These are phyloP conservation scores for Wickerhamiella shivajii DNA, from an alignment of 805 yeast genomes.

Conservation along the genomic window DNA sequence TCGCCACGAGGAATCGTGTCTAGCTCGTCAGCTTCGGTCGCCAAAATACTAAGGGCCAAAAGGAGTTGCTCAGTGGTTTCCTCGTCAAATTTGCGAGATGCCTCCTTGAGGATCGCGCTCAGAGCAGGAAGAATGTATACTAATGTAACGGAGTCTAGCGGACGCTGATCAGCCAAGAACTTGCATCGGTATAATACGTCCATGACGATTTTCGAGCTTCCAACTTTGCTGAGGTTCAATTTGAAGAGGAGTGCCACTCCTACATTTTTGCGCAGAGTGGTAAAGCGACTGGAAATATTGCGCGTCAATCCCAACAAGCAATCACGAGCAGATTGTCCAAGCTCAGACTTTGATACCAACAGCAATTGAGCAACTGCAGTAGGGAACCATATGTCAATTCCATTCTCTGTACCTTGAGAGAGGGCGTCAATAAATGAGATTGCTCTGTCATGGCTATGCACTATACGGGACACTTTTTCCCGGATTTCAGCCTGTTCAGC, in stretches of 20 bases:
- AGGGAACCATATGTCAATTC: constrained; percentile 57
- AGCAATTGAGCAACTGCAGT: constrained; percentile 40
- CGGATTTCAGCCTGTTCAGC: constrained; percentile 48
- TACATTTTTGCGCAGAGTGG: constrained; percentile 28
- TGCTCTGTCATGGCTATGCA: constrained; percentile 32
- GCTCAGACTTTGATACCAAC: constrained; percentile 26
- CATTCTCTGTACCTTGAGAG: constrained; percentile 49
- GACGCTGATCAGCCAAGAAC: constrained; percentile 55
- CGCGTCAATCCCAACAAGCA: constrained; percentile 43
- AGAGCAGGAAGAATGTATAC: constrained; percentile 66
- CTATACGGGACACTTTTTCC: constrained; percentile 27
- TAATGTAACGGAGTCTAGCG: constrained; percentile 53
- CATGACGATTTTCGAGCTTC: constrained; percentile 27
- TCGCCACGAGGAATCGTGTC: constrained; percentile 52
- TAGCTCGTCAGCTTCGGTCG: constrained; percentile 33
- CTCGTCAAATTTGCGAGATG: constrained; percentile 27
- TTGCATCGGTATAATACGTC: constrained; percentile 59
- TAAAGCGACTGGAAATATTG: constrained; percentile 39
- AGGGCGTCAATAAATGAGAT: constrained; percentile 40
- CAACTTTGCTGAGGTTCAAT: constrained; percentile 34
- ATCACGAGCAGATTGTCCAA: constrained; percentile 26
- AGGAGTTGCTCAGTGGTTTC: constrained; percentile 83
- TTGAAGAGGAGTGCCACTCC: constrained; percentile 62
- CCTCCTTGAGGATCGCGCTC: constrained; percentile 36
- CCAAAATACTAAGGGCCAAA: constrained; percentile 58